phyloP scores from a whole-genome alignment of 192 early-diverging fungal species.

The Backusella australiensis region DNA sequence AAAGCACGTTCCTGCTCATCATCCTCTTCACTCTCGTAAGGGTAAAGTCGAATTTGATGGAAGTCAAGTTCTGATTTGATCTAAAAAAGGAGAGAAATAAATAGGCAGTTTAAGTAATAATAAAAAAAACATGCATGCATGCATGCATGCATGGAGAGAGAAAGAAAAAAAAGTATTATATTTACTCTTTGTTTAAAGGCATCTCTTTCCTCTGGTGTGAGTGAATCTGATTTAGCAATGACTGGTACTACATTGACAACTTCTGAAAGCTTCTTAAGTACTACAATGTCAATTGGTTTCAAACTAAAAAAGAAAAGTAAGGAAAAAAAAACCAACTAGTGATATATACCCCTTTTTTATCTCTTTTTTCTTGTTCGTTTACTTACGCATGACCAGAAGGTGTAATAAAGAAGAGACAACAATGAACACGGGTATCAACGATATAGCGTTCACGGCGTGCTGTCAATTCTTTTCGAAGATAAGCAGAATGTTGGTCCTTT shows the following conservation, averaged over 20 bases:
- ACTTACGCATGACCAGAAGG: conserved; percentile 91
- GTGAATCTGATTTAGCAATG: conserved; percentile 86
- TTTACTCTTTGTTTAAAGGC: conserved; percentile 75
- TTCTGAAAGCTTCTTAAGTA: conserved; percentile 80
- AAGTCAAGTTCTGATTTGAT: conserved; percentile 89
- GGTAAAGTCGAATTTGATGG: conserved; percentile 90
- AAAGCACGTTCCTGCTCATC: conserved; percentile 72
- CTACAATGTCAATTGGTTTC: conserved; percentile 86
- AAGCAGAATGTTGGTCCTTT: conserved; percentile 96
- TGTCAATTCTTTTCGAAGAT: conserved; percentile 90
- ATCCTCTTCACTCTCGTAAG: conserved; percentile 84
- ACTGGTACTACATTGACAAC: conserved; percentile 87
- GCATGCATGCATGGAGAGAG: background rate
- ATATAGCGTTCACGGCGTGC: conserved; percentile 87
- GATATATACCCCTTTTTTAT: background rate
- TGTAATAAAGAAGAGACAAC: conserved; percentile 93
- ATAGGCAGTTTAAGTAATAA: background rate
- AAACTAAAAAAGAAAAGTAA: conserved; percentile 46
- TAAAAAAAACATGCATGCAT: background rate
- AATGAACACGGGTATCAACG: conserved; percentile 92
- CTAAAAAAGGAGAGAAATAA: conserved; percentile 24
- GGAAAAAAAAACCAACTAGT: background rate
- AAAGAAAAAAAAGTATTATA: background rate
- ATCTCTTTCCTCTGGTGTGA: conserved; percentile 81
- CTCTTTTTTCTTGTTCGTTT: background rate